phyloP scores from a whole-genome alignment of 345 rosid genomes.

The Luvunga scandens region DNA sequence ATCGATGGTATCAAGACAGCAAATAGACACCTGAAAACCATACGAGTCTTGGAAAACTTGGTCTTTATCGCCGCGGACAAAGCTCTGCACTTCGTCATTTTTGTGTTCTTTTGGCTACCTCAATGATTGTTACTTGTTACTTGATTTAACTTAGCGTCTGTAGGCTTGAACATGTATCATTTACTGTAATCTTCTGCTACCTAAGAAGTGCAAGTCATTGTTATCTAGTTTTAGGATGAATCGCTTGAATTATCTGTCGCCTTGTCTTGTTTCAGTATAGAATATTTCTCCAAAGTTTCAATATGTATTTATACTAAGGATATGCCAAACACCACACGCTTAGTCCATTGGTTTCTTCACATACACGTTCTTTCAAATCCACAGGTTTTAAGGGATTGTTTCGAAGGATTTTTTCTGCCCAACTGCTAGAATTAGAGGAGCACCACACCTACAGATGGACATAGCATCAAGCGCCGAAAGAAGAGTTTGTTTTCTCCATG shows the following conservation, averaged over 20 bases:
- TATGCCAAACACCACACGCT: background rate
- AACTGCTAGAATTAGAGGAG: background rate
- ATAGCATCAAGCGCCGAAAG: background rate
- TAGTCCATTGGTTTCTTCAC: slow-evolving; percentile 18
- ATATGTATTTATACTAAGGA: slow-evolving; percentile 3
- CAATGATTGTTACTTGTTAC: background rate
- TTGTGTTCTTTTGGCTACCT: background rate
- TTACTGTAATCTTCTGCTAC: background rate
- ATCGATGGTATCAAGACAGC: slow-evolving; percentile 1
- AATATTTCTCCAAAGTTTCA: background rate
- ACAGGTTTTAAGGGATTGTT: background rate
- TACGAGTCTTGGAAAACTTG: background rate
- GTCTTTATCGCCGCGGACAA: background rate
- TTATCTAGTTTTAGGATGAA: background rate
- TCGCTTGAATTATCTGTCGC: background rate
- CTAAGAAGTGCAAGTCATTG: background rate
- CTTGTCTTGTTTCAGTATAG: slow-evolving; percentile 1
- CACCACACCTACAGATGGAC: slow-evolving; percentile 12
- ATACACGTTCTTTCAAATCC: background rate
- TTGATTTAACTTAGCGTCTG: background rate
- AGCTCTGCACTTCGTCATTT: background rate
- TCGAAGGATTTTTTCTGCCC: background rate
- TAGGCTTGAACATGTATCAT: background rate
- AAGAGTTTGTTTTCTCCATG: slow-evolving; percentile 8
- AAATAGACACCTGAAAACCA: background rate